Conservation (phyloP, 257 asterid genomes). For the Solanum virginianum region DNA sequence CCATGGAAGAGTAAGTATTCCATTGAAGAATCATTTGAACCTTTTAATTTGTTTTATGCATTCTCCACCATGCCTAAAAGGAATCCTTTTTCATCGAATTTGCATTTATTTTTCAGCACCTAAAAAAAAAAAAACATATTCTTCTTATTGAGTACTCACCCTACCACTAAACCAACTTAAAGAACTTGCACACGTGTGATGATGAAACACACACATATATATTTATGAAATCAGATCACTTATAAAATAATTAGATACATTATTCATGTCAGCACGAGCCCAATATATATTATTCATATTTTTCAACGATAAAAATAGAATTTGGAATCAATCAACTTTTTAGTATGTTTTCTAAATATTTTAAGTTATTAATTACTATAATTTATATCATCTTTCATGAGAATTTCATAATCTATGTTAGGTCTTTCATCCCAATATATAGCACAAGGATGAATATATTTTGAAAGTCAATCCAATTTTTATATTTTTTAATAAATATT, state of each 20-base stretch:
- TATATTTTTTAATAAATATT: too few species aligned
- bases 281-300: too few species aligned
- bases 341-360: too few species aligned
- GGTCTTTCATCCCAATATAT: too few species aligned
- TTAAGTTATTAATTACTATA: too few species aligned
- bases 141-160: slow-evolving; percentile 1
- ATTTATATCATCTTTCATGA: too few species aligned
- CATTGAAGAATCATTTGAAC: slow-evolving; percentile 8
- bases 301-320: too few species aligned
- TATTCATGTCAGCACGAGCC: fast-evolving
- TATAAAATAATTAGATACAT: neutral
- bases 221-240: neutral
- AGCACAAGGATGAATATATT: too few species aligned
- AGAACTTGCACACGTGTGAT: slow-evolving; percentile 6
- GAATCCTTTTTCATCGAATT: slow-evolving; percentile 1
- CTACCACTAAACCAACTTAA: slow-evolving; percentile 18
- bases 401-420: too few species aligned
- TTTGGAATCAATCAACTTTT: too few species aligned
- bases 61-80: slow-evolving; percentile 22
- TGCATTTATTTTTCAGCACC: slow-evolving; percentile 14
- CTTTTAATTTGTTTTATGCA: slow-evolving; percentile 11
- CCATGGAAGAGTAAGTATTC: slow-evolving; percentile 11
- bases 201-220: neutral
- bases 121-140: neutral
- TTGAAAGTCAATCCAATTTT: too few species aligned